Evolutionary conservation across 352 stramenopile genomes (phyloP).

Genomic region (Globisporangium apiculatum): DNA sequence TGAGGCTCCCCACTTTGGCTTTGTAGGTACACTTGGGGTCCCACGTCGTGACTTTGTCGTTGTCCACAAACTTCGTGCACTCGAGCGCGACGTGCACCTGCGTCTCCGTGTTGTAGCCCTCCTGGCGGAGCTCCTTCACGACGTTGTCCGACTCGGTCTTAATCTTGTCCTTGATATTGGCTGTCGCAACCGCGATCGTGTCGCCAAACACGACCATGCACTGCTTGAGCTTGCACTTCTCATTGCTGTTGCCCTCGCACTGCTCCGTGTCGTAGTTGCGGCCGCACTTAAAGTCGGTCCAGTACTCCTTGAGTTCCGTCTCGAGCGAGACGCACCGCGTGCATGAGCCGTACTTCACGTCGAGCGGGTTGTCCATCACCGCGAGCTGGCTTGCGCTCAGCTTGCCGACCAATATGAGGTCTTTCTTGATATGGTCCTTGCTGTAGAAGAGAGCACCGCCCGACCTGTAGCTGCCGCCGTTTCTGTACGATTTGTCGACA

Average conservation of each 20-base stretch:
- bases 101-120: constrained; percentile 43
- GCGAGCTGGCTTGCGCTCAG: too few species aligned
- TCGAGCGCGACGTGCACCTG: constrained; percentile 59
- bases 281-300: constrained; percentile 52
- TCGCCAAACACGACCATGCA: constrained; percentile 42
- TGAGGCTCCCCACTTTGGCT: constrained; percentile 23
- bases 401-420: constrained; percentile 1
- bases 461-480: background rate
- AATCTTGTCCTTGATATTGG: constrained; percentile 19
- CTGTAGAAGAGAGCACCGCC: constrained; percentile 26
- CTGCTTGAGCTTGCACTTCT: constrained; percentile 37
- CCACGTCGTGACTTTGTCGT: constrained; percentile 3
- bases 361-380: too few species aligned
- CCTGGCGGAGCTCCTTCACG: constrained; percentile 20
- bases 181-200: constrained; percentile 30
- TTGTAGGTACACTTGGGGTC: constrained; percentile 23
- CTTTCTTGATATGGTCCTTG: constrained; percentile 20
- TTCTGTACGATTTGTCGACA: background rate
- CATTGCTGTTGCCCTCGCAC: constrained; percentile 25
- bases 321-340: constrained; percentile 39
- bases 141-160: constrained; percentile 25
- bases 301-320: constrained; percentile 42
- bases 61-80: constrained; percentile 18
- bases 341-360: constrained; percentile 17
- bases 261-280: constrained; percentile 35